Base-by-base conservation (phyloP, 139 green algal genomes). In the Micromonas pusilla region DNA sequence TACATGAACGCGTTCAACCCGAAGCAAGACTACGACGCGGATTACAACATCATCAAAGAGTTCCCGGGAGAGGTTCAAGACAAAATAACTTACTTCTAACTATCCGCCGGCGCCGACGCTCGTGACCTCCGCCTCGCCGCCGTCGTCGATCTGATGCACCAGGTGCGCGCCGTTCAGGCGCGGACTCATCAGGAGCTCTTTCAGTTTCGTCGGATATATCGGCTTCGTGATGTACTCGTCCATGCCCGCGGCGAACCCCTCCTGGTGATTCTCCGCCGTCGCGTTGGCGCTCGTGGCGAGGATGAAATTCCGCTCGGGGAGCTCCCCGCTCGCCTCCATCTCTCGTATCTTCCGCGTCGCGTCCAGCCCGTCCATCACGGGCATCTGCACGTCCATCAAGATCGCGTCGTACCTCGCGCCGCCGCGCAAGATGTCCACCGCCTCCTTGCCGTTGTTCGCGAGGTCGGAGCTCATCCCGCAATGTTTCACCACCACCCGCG, bases 351-450 rank as follows among this genome's bases (percentile, higher is more conserved):
- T 16, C 71, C 25, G 38, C 38, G 85, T 83, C n/a, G 90, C 87
- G 78, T 91, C 85, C 52, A 92, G 57, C 3, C 90, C 90, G 73
- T 94, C 85, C 89, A 92, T 94, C 30, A 86, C 70, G 0, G 91
- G 91, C 91, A 96, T 96, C 82, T 95, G 89, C 16, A 94, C 81
- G 80, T 96, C 91, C 76, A 90, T 92, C 21, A 96, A 82, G 60
- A 95, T 88, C 66, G 91, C 71, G 78, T 93, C 82, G 66, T 92
- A 95, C 71, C 30, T 57, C 52, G 30, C 76, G 63, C 30, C 66
- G 66, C 34, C 34, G 19, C 19, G 20, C 34, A 31, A 54, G 28
- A 53, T 73, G 19, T 53, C 23, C 16, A 73, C 30, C 6, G 66
- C 66, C 66, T 73, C 66, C 66, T 52, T 21, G 26, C 66, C 66